Base-by-base conservation (phyloP, 352 stramenopile genomes). In the Phytophthora uliginosa region DNA sequence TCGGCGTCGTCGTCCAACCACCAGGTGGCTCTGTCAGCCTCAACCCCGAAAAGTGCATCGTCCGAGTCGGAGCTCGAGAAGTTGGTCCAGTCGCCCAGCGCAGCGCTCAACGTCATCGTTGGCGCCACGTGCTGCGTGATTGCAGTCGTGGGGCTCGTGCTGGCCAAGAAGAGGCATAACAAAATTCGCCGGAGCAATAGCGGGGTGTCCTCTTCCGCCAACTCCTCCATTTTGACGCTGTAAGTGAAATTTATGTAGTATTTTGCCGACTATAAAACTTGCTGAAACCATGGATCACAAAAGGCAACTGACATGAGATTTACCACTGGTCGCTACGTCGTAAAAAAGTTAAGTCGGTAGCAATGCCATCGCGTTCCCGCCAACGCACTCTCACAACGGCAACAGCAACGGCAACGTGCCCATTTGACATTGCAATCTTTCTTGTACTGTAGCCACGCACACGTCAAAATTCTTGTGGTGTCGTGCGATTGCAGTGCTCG, bases 101-200 rank as follows among this genome's bases (percentile, higher is more conserved):
- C 61, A 0, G 58, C 69, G 4, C 52, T 81, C 22, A 78, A 81
- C 22, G 31, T 77, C 7, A 45, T 66, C 15, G 71, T 81, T 6
- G 74, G 66, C 12, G 71, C 53, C 1, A 58, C 62, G 7, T 77
- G 71, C 59, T 81, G 74, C 55, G 33, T 71, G 9, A 45, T 81
- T n/a, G 74, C 71, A 6, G 26, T 81, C 7, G 66, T 70, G 13
- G 74, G 74, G 0, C 42, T 78, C 45, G 58, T 58, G 13, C 20
- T 79, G 3, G 59, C 59, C 31, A 81, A 81, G 58, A 81, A 78
- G 59, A 51, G 69, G 36, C 70, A 71, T 48, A 73, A 66, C 9
- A 47, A 54, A 45, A 40, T 62, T 24, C 59, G 53, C 22, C 17
- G 7, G 10, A 33, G 6, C 17, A 59, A 50, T n/a, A 69, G 52